A percentile compares a stretch with the other conserved stretches of the same genome.
Conservation (phyloP, 331 rosid species). For the Quercus tomentella region DNA sequence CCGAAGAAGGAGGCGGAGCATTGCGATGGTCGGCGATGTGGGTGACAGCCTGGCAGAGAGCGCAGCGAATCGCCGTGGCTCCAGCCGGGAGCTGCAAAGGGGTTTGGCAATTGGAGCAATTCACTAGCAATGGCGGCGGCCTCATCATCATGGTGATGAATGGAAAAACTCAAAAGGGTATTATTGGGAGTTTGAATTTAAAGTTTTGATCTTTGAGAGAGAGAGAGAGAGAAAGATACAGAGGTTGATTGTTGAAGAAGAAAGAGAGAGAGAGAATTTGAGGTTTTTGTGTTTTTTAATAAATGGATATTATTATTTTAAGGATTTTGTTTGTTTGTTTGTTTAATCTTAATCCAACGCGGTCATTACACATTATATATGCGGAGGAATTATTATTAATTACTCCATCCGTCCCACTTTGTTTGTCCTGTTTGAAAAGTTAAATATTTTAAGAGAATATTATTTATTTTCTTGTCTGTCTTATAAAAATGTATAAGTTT, state of each 20-base stretch:
- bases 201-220: background rate
- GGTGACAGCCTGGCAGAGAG: constrained; percentile 73
- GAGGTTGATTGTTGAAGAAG: background rate
- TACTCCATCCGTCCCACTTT: too few relatives aligned
- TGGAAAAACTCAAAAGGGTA: background rate
- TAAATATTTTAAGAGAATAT: too few relatives aligned
- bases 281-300: background rate
- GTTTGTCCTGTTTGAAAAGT: too few relatives aligned
- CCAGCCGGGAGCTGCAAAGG: constrained; percentile 81
- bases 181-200: constrained; percentile 2
- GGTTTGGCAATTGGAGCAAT: constrained; percentile 76
- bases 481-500: too few relatives aligned
- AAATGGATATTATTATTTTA: background rate
- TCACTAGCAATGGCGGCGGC: constrained; percentile 28
- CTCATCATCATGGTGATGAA: constrained; percentile 41
- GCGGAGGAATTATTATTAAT: too few relatives aligned
- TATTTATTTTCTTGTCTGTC: too few relatives aligned
- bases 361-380: too few relatives aligned
- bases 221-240: too few relatives aligned
- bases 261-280: background rate
- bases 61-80: constrained; percentile 78
- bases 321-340: too few relatives aligned
- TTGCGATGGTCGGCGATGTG: constrained; percentile 64
- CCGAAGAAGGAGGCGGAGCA: constrained; percentile 25
- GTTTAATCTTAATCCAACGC: too few relatives aligned